Base-by-base conservation (phyloP, 1,284 basidiomycete species). In the Puccinia hordei region DNA sequence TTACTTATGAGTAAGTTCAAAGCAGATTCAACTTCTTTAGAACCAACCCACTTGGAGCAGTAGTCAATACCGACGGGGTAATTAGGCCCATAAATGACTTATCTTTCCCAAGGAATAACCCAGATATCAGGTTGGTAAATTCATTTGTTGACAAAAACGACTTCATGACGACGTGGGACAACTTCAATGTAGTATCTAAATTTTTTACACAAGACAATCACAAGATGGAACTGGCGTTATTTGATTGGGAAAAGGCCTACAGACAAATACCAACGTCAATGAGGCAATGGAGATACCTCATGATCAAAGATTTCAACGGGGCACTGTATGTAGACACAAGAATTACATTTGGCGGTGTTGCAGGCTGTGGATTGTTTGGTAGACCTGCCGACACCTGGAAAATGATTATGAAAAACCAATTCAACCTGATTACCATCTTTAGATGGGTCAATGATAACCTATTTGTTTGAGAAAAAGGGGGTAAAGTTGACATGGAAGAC, bases 161-260 rank as follows among this genome's bases (percentile, higher is more conserved):
- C 4, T 69, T 44, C 66, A n/a, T n/a, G 6, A 69, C 66, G 0
- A 69, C 41, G 12, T 69, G 66, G 66, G 66, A 69, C 19, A 9
- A 41, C 33, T 69, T 69, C 38, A 15, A n/a, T 1, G 35, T 41
- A 30, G 66, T 69, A 17, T 35, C 41, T 19, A 19, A 17, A 9
- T 69, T 46, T n/a, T n/a, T n/a, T n/a, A n/a, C n/a, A n/a, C n/a
- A n/a, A n/a, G n/a, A n/a, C 41, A 41, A 46, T 24, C 24, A 33
- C 2, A 0, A 46, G 17, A 0, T 46, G 1, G 5, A 27, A 69
- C 30, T 69, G 2, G 66, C 44, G 4, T 13, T 69, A 15, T 69
- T 69, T 49, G 66, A 69, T 10, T 69, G 66, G 66, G 66, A 69
- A 24, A 69, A 69, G 38, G 35, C 66, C 0, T 69, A 69, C 19